These are phyloP conservation scores for Golubevia pallescens DNA, from an alignment of 1,284 basidiomycete genomes.

Conservation along the genomic window DNA sequence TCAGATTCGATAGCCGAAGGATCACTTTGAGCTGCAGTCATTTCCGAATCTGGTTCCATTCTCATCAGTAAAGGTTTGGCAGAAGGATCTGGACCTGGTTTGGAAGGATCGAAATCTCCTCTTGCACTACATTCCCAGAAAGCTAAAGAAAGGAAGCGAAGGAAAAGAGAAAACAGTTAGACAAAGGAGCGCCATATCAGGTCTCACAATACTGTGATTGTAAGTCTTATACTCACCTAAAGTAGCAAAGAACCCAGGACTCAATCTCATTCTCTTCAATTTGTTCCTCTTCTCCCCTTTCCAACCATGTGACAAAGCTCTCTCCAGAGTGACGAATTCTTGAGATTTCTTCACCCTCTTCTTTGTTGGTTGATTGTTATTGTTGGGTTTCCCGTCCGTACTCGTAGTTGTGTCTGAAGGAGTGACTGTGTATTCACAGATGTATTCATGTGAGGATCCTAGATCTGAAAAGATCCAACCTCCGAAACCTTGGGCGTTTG, in stretches of 20 bases:
- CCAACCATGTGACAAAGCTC: constrained; percentile 71
- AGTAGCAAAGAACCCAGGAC: constrained; percentile 71
- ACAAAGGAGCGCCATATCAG: neutral
- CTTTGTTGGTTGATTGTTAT: constrained; percentile 52
- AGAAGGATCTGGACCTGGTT: neutral
- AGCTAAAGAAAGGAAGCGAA: constrained; percentile 3
- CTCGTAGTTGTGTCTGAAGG: constrained; percentile 71
- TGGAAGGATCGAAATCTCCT: constrained; percentile 13
- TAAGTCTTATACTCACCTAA: constrained; percentile 71
- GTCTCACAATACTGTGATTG: constrained; percentile 7
- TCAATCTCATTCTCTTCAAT: constrained; percentile 74
- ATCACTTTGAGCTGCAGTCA: neutral
- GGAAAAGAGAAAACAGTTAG: constrained; percentile 7
- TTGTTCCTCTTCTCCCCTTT: constrained; percentile 73
- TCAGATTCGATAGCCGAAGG: constrained; percentile 8
- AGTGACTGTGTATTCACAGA: constrained; percentile 72
- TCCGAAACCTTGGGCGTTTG: constrained; percentile 84
- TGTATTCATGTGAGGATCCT: constrained; percentile 77
- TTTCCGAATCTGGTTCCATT: neutral
- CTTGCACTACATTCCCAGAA: neutral
- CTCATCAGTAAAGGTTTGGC: neutral
- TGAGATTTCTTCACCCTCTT: constrained; percentile 74
- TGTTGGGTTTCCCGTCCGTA: constrained; percentile 70
- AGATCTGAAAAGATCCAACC: constrained; percentile 96
- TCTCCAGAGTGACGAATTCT: constrained; percentile 72